Evolutionary conservation across 129 eudicot genomes (phyloP), one percentile per base, ranked within the genome.

Genomic region (Glebionis coronaria): DNA sequence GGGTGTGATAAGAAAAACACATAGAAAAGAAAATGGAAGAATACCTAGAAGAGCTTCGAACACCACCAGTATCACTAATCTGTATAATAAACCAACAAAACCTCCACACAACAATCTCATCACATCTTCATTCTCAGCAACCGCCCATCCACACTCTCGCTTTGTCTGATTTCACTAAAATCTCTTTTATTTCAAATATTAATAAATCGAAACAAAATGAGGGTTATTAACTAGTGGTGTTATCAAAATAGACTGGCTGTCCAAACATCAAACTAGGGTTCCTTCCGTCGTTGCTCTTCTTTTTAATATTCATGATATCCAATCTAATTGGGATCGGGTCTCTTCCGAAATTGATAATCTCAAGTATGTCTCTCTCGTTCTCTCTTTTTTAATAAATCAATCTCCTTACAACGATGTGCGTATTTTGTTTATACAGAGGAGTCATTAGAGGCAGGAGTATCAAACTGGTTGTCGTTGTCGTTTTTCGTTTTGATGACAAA

Each of bases 71-170:
- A 10, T 79, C 97, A 5, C 76, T 94, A 18, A 79, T 80, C 23
- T 76, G 87, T 0, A 66, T 87, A 16, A 81, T 89, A 27, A 97
- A 97, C 0, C 82, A 90, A 67, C 79, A 85, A 25, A 93, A 89
- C 66, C 83, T 89, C 7, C 97, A 94, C 77, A 47, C 84, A 16
- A 56, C 80, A 54, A 94, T 94, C 88, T 81, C 95, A n/a, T 73
- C 90, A 16, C 87, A 84, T 79, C 97, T 94, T 72, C 95, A 94
- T 83, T 76, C 90, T 23, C 80, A 78, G 65, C 85, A 86, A 59
- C 99, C 99, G 4, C 99, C 99, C n/a, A 89, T 89, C 45, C 82
- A 94, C 59, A 79, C 97, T 13, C 83, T 94, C 65, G 99, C 99
- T 70, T 83, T 94, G 78, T 97, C 99, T 2, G 99, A 94, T 82